phyloP scores from a whole-genome alignment of 352 stramenopile genomes.

The Globisporangium spinosum region DNA sequence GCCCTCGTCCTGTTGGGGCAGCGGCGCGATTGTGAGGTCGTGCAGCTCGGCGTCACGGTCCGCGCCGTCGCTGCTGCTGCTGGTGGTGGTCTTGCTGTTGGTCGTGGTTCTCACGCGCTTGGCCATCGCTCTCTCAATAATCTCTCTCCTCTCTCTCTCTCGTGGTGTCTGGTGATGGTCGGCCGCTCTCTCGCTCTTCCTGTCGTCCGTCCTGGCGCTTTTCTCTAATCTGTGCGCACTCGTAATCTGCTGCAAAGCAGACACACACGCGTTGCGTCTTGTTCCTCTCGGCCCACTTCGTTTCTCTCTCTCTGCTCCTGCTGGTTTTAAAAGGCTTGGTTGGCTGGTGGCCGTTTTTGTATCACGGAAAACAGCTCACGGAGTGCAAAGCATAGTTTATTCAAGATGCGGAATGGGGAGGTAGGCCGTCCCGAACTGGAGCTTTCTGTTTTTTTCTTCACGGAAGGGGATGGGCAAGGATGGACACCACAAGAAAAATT shows the following conservation, averaged over 20 bases:
- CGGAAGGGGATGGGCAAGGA: not conserved
- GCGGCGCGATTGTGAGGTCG: conserved; percentile 14
- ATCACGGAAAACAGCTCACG: conserved; percentile 9
- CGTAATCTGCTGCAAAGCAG: conserved; percentile 2
- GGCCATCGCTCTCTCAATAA: conserved; percentile 32
- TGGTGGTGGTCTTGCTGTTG: conserved; percentile 9
- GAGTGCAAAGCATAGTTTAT: conserved; percentile 21
- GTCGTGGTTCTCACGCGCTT: conserved; percentile 53
- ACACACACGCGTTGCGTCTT: conserved; percentile 10
- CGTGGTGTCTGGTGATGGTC: not conserved
- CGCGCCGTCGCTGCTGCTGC: not conserved
- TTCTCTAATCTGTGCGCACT: not conserved
- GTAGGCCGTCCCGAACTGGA: conserved; percentile 7
- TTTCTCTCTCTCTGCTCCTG: conserved; percentile 13
- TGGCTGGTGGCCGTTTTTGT: conserved; percentile 24
- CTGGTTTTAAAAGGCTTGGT: conserved; percentile 28
- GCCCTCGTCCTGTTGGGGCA: conserved; percentile 6
- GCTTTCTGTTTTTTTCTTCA: conserved; percentile 8
- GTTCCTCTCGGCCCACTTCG: conserved; percentile 19
- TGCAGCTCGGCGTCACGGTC: conserved; percentile 14
- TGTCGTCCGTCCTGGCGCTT: not conserved
- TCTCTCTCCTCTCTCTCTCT: conserved; percentile 18
- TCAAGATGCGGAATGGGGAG: conserved; percentile 9
- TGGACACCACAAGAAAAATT: conserved; percentile 3
- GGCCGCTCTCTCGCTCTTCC: not conserved